phyloP scores from a whole-genome alignment of 345 rosid species.

The Sonneratia alba region DNA sequence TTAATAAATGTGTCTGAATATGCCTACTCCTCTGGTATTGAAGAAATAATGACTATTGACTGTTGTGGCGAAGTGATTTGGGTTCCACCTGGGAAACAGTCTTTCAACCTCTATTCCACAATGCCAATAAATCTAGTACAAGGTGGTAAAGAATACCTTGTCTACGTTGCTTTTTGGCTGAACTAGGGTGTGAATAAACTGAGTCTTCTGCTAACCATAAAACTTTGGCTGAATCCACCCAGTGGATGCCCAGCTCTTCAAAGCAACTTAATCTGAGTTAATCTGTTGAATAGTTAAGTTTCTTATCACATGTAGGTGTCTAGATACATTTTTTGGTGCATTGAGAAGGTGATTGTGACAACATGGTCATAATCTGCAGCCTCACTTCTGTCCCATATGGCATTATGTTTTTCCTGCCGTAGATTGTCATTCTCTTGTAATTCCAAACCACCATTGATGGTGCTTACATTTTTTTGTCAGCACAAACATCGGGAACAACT shows the following conservation, averaged over 20 bases:
- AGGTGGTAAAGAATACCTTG: neutral
- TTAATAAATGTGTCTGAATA: neutral
- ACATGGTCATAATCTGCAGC: neutral
- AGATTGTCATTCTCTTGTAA: neutral
- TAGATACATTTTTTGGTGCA: neutral
- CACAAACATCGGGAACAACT: constrained; percentile 90
- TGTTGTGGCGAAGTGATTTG: neutral
- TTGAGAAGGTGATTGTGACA: no score
- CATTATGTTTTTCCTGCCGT: neutral
- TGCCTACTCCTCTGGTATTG: neutral
- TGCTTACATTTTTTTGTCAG: constrained; percentile 26
- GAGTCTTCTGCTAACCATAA: neutral
- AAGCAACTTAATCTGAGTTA: neutral
- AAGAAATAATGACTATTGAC: neutral
- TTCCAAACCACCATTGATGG: neutral
- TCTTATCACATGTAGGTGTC: neutral
- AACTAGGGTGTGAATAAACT: neutral
- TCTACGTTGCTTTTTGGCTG: neutral
- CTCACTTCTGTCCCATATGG: no score
- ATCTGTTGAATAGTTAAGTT: neutral
- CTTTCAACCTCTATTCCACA: neutral
- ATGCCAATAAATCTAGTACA: neutral
- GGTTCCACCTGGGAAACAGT: neutral
- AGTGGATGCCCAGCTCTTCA: neutral
- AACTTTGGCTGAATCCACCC: neutral